Evolutionary conservation across 2,329 filamentous ascomycete species (phyloP).

Genomic region (Parafenestella ontariensis): DNA sequence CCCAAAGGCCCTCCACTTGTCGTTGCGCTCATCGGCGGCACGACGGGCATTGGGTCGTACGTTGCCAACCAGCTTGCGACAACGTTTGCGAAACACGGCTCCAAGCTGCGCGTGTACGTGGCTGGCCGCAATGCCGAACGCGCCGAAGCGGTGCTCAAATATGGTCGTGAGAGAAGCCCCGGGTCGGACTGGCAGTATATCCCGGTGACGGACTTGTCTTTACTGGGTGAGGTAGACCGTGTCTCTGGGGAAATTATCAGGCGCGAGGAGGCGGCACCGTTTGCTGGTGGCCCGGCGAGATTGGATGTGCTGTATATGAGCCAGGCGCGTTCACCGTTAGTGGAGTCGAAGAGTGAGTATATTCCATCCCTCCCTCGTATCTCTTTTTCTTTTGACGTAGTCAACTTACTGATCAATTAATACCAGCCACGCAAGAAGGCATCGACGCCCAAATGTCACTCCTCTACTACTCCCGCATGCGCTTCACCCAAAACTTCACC

Average conservation of each 20-base stretch:
- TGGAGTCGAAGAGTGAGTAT: constrained; percentile 55
- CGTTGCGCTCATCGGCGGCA: constrained; percentile 28
- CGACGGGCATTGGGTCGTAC: constrained; percentile 37
- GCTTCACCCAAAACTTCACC: constrained; percentile 49
- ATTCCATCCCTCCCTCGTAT: background rate
- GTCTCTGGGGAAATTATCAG: constrained; percentile 36
- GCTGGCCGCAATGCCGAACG: constrained; percentile 50
- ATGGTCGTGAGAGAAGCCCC: constrained; percentile 36
- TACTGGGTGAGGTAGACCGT: constrained; percentile 46
- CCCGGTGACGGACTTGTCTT: constrained; percentile 37
- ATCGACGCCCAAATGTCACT: constrained; percentile 43
- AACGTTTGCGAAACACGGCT: constrained; percentile 22
- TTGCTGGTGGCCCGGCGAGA: constrained; percentile 28
- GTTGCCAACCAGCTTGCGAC: constrained; percentile 23
- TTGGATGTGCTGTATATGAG: constrained; percentile 46
- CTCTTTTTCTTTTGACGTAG: constrained; percentile 27
- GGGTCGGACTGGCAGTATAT: constrained; percentile 45
- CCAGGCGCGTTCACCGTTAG: constrained; percentile 34
- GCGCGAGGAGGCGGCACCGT: constrained; percentile 29
- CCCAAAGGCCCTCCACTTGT: constrained; percentile 28
- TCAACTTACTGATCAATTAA: constrained; percentile 49
- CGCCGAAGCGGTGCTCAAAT: constrained; percentile 34
- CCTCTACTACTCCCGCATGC: constrained; percentile 48
- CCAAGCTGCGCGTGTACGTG: constrained; percentile 51
- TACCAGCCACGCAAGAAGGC: constrained; percentile 46